Evolutionary conservation across 345 rosid species (phyloP).

Genomic region (Melaleuca alternifolia): DNA sequence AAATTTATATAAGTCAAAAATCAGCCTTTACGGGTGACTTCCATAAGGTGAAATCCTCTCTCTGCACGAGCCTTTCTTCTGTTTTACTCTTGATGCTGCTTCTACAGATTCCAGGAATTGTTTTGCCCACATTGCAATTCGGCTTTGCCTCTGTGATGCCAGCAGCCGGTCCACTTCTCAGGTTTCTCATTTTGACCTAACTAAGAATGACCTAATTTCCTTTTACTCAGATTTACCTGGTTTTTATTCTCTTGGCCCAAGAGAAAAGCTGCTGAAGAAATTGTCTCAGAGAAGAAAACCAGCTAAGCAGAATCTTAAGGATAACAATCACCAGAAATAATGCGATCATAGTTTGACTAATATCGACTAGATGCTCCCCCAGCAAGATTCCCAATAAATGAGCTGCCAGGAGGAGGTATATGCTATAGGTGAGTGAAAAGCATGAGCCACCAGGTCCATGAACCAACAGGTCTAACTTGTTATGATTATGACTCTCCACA

Average conservation of each 20-base stretch:
- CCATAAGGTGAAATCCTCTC: slow-evolving; percentile 64
- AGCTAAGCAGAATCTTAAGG: slow-evolving; percentile 31
- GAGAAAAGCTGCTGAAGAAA: slow-evolving; percentile 16
- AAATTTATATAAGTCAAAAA: slow-evolving; percentile 56
- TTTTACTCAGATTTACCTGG: slow-evolving; percentile 10
- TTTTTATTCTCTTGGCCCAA: slow-evolving; percentile 13
- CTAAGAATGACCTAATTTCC: slow-evolving; percentile 34
- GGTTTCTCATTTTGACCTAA: slow-evolving; percentile 53
- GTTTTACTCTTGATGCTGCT: slow-evolving; percentile 46
- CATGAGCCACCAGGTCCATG: slow-evolving; percentile 23
- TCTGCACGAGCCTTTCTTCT: slow-evolving; percentile 45
- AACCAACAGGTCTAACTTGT: slow-evolving; percentile 19
- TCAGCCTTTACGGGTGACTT: slow-evolving; percentile 61
- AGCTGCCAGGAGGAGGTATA: slow-evolving; percentile 54
- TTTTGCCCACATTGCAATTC: slow-evolving; percentile 39
- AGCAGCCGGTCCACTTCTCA: slow-evolving; percentile 34
- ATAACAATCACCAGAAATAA: slow-evolving; percentile 38
- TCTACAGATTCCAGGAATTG: slow-evolving; percentile 44
- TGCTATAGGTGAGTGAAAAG: slow-evolving; percentile 36
- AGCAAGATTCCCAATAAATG: slow-evolving; percentile 57
- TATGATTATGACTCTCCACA: slow-evolving; percentile 33
- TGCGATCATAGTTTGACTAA: slow-evolving; percentile 25
- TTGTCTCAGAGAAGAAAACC: slow-evolving; percentile 16
- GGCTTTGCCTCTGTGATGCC: slow-evolving; percentile 27
- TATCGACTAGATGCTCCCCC: slow-evolving; percentile 41